These are phyloP conservation scores for Ophiocordyceps camponoti-rufipedis DNA, from an alignment of 2,329 filamentous ascomycete genomes.

Conservation along the genomic window DNA sequence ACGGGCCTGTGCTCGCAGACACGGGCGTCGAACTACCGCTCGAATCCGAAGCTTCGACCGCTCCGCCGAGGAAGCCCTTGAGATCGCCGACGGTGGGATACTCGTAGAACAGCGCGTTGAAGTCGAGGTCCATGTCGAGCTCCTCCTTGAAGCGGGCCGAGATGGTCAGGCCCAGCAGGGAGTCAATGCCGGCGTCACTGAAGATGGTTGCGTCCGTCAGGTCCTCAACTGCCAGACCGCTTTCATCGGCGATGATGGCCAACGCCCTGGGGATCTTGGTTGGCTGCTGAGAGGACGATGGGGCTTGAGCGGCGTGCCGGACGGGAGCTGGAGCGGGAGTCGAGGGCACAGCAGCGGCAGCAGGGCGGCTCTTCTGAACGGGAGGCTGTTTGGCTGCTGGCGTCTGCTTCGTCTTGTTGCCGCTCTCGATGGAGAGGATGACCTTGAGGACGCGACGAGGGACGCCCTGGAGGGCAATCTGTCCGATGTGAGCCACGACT, in stretches of 20 bases:
- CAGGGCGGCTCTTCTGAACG: background rate
- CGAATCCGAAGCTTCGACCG: background rate
- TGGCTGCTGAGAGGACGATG: background rate
- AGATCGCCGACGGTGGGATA: constrained; percentile 1
- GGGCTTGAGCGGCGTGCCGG: background rate
- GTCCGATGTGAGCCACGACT: constrained; percentile 25
- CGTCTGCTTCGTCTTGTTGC: background rate
- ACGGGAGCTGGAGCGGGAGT: background rate
- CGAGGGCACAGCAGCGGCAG: background rate
- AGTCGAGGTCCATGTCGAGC: constrained; percentile 10
- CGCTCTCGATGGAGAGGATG: constrained; percentile 1
- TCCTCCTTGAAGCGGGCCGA: constrained; percentile 3
- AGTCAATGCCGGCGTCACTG: constrained; percentile 1
- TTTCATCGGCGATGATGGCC: background rate
- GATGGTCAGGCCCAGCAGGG: constrained; percentile 2
- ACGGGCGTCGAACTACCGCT: background rate
- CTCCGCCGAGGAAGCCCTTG: constrained; percentile 1
- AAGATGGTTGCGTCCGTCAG: constrained; percentile 1
- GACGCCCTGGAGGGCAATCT: constrained; percentile 9
- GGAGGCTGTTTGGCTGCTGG: background rate
- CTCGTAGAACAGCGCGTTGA: constrained; percentile 16
- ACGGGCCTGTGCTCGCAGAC: background rate
- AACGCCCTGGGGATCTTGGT: background rate
- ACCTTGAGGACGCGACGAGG: constrained; percentile 2
- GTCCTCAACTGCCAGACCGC: constrained; percentile 1